These are phyloP conservation scores for Lentithecium fluviatile DNA, from an alignment of 495 filamentous ascomycete genomes.

Conservation along the genomic window DNA sequence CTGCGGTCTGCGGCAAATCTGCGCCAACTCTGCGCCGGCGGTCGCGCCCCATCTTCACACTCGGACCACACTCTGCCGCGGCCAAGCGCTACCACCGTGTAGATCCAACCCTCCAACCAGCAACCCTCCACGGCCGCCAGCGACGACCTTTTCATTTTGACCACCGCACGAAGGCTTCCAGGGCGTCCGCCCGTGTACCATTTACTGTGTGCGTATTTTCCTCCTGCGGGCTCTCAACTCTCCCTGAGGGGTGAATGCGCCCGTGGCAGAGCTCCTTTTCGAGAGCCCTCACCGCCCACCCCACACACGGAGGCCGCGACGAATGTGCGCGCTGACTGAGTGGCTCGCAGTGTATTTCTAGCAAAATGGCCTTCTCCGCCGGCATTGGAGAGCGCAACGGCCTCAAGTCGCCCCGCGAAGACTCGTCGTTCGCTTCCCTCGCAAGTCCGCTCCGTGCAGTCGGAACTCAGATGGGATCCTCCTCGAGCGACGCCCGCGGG, in stretches of 20 bases:
- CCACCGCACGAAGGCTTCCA: slow-evolving; percentile 14
- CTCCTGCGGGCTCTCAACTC: background rate
- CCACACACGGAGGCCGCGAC: slow-evolving; percentile 15
- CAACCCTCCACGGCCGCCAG: slow-evolving; percentile 5
- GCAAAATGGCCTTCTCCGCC: slow-evolving; percentile 63
- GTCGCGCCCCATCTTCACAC: background rate
- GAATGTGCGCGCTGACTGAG: slow-evolving; percentile 20
- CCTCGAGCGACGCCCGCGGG: slow-evolving; percentile 61
- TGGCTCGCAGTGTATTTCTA: slow-evolving; percentile 26
- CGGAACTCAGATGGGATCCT: slow-evolving; percentile 27
- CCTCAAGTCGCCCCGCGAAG: slow-evolving; percentile 69
- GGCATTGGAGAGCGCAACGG: slow-evolving; percentile 66
- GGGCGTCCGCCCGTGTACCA: slow-evolving; percentile 33
- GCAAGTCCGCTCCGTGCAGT: slow-evolving; percentile 55
- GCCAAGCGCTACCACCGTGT: slow-evolving; percentile 1
- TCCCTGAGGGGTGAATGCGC: background rate
- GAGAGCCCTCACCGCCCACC: slow-evolving; percentile 32
- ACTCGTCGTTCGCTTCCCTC: slow-evolving; percentile 68
- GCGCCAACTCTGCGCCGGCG: background rate
- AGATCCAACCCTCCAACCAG: background rate
- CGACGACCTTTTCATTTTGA: background rate
- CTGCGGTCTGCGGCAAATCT: background rate
- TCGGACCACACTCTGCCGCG: background rate
- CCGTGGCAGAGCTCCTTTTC: slow-evolving; percentile 6
- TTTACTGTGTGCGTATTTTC: slow-evolving; percentile 23